phyloP scores from a whole-genome alignment of 495 filamentous ascomycete genomes.

The Cladorrhinum samala region DNA sequence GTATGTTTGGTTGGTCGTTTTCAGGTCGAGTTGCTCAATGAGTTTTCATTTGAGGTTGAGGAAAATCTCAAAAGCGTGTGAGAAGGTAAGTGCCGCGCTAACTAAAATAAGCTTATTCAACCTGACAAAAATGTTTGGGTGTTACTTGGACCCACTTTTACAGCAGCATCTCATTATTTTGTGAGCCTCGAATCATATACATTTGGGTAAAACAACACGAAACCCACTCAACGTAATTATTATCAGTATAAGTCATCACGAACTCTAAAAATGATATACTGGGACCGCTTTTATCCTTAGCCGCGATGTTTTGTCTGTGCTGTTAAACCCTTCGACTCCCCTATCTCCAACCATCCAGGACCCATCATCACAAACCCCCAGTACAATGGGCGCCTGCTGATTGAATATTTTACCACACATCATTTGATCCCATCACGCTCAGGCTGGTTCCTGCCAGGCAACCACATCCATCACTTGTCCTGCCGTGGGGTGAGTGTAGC shows the following conservation, averaged over 20 bases:
- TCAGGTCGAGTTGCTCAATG: no score
- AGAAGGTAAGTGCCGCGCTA: not conserved
- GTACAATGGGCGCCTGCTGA: not conserved
- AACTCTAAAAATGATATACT: not conserved
- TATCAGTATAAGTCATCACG: not conserved
- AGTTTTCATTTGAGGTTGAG: not conserved
- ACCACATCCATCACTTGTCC: slow-evolving; percentile 80
- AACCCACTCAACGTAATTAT: not conserved
- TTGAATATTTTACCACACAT: not conserved
- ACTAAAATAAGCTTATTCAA: not conserved
- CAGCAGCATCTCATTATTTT: no score
- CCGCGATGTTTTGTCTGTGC: slow-evolving; percentile 5
- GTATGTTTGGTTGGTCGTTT: not conserved
- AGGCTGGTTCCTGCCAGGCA: slow-evolving; percentile 83
- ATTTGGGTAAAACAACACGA: not conserved
- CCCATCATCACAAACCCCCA: not conserved
- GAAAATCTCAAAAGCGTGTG: not conserved
- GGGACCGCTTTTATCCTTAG: not conserved
- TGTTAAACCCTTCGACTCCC: slow-evolving; percentile 4
- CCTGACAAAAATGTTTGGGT: not conserved
- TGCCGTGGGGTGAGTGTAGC: slow-evolving; percentile 63
- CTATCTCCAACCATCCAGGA: not conserved
- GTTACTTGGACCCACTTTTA: not conserved
- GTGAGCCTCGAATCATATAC: no score
- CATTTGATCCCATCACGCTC: not conserved